Evolutionary conservation across 192 early-diverging fungal genomes (phyloP), one percentile per base, ranked within the genome.

Genomic region (Coemansia sp.): DNA sequence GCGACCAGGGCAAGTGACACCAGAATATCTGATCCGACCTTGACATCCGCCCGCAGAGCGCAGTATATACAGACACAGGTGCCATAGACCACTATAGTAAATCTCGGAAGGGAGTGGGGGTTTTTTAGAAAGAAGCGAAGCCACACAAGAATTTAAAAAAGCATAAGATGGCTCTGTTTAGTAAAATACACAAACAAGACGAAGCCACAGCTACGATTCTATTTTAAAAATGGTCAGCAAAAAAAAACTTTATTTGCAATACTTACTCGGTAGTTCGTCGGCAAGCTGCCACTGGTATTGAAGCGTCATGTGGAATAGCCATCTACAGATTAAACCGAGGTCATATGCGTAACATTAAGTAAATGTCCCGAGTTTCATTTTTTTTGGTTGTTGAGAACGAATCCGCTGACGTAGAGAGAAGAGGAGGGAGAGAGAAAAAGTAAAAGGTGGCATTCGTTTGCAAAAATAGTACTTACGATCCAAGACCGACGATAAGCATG

Each of bases 271-370:
- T 29, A 94, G 72, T 74, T 94, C 92, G 74, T 94, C 92, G 59
- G 86, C 70, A 51, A 93, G 82, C 70, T 93, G 91, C 84, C 86
- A 85, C 66, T 84, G 72, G 61, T 86, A 91, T 55, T 81, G 71
- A 35, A 94, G 72, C 7, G 93, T 91, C 81, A 87, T 90, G 71
- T 93, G 93, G 81, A 92, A 91, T 25, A 84, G 71, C 79, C 89
- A 91, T 31, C 71, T 77, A 82, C 58, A 61, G 34, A 48, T 48
- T 46, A 61, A 48, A 56, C 29, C 28, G 3, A 56, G 13, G 53
- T 18, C 53, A 56, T 28, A 30, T 56, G 53, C 18, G 21, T 13
- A 51, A 25, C 16, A 13, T 12, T 29, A 33, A 42, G 31, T 42
- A 45, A 33, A 46, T 26, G 20, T 43, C 12, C 40, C 40, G 40